These are phyloP conservation scores for Candida ovalis DNA, from an alignment of 805 yeast genomes.

Conservation along the genomic window DNA sequence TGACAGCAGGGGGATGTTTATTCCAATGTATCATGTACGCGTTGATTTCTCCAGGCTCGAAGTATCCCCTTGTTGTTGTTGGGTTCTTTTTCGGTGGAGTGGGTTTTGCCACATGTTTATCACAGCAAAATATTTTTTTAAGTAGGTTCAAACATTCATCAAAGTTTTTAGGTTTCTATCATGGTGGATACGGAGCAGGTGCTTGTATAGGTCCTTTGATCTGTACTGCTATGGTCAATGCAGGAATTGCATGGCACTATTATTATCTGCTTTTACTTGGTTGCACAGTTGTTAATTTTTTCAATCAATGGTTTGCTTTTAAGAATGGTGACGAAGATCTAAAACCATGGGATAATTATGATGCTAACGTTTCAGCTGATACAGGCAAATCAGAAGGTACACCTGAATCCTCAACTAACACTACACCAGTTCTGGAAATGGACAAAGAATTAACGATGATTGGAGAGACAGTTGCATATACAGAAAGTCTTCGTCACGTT, in stretches of 20 bases:
- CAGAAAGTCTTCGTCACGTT: conserved; percentile 10
- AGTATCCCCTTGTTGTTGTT: conserved; percentile 44
- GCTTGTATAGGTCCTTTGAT: conserved; percentile 67
- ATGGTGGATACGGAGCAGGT: conserved; percentile 70
- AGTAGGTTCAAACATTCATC: conserved; percentile 50
- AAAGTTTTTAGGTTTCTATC: conserved; percentile 56
- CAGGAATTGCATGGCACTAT: conserved; percentile 50
- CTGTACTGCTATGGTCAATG: conserved; percentile 50
- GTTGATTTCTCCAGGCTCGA: conserved; percentile 44
- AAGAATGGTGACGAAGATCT: conserved; percentile 45
- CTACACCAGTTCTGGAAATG: conserved; percentile 5
- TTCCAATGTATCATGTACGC: conserved; percentile 39
- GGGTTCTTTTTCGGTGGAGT: conserved; percentile 57
- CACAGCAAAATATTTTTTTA: conserved; percentile 51
- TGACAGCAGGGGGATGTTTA: conserved; percentile 37
- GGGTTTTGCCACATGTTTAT: conserved; percentile 46
- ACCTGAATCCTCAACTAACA: background rate
- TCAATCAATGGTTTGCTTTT: conserved; percentile 42
- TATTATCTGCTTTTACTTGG: conserved; percentile 49
- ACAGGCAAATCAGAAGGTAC: background rate
- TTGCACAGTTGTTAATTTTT: conserved; percentile 32
- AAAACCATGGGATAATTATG: conserved; percentile 32
- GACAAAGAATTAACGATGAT: conserved; percentile 19
- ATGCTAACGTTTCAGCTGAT: conserved; percentile 12
- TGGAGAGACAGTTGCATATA: conserved; percentile 17